A percentile compares a stretch with the other conserved stretches of the same genome.
These are phyloP conservation scores for Vigna angularis DNA, from an alignment of 306 rosid genomes.

Conservation along the genomic window DNA sequence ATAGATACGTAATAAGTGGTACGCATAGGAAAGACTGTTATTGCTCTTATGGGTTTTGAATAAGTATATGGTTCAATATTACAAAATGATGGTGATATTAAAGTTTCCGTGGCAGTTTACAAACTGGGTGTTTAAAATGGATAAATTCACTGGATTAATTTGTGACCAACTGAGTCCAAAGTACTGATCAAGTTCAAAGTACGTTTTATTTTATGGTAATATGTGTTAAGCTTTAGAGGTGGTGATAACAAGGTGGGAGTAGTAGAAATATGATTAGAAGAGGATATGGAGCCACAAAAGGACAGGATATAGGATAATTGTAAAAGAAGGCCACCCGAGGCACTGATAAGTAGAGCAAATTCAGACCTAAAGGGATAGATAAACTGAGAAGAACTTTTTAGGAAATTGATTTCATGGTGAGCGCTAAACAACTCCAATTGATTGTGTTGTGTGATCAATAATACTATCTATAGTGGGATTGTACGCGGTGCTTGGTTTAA, in stretches of 20 bases:
- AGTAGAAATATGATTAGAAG: neutral
- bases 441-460: neutral
- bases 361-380: neutral
- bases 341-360: neutral
- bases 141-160: neutral
- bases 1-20: neutral
- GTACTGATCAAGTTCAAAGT: neutral
- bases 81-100: neutral
- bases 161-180: neutral
- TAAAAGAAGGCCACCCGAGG: neutral
- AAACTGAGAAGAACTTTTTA: neutral
- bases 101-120: neutral
- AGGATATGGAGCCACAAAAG: neutral
- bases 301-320: neutral
- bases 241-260: neutral
- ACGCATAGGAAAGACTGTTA: neutral
- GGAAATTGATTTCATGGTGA: constrained; percentile 2
- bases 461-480: neutral
- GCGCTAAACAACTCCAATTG: neutral
- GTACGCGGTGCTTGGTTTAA: neutral
- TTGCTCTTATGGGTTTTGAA: neutral
- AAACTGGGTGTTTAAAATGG: constrained; percentile 1
- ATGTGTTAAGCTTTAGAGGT: neutral
- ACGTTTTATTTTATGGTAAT: neutral
- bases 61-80: neutral